These are phyloP conservation scores for Xenosphaeropsis pyriputrescens DNA, from an alignment of 2,329 filamentous ascomycete genomes.

Conservation along the genomic window DNA sequence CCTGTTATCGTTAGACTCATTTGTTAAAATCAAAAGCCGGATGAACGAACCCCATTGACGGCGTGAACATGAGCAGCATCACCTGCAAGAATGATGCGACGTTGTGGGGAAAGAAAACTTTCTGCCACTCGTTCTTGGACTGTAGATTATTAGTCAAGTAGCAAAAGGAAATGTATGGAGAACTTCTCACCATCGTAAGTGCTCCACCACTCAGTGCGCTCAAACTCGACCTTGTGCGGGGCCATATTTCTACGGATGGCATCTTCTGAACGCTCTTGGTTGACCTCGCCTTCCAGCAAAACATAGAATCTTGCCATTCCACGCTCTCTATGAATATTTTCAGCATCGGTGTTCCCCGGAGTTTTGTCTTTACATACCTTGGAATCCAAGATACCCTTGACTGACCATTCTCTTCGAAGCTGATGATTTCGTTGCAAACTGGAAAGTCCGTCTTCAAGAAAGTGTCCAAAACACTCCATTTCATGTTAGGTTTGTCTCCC, in stretches of 20 bases:
- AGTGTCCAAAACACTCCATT: constrained; percentile 31
- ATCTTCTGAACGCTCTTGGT: constrained; percentile 21
- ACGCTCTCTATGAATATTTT: constrained; percentile 17
- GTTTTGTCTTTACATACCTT: constrained; percentile 6
- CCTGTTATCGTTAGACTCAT: background rate
- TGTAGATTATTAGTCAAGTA: background rate
- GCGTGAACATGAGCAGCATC: constrained; percentile 2
- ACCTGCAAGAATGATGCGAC: constrained; percentile 1
- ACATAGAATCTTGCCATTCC: constrained; percentile 31
- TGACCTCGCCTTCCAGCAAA: constrained; percentile 29
- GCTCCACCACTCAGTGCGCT: constrained; percentile 31
- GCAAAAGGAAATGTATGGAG: background rate
- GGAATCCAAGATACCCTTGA: constrained; percentile 33
- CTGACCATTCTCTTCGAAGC: constrained; percentile 28
- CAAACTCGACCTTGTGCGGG: constrained; percentile 26
- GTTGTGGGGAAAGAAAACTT: background rate
- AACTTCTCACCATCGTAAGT: constrained; percentile 27
- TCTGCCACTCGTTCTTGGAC: constrained; percentile 4
- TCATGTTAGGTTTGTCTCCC: constrained; percentile 32
- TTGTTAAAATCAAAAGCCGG: too few relatives aligned
- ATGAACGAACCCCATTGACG: constrained; percentile 1
- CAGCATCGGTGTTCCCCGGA: too few relatives aligned
- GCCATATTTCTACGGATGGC: constrained; percentile 28
- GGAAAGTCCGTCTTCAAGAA: constrained; percentile 34
- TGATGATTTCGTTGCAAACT: constrained; percentile 29